Conservation (phyloP, 495 filamentous ascomycete genomes). For the Tuber calosporum region DNA sequence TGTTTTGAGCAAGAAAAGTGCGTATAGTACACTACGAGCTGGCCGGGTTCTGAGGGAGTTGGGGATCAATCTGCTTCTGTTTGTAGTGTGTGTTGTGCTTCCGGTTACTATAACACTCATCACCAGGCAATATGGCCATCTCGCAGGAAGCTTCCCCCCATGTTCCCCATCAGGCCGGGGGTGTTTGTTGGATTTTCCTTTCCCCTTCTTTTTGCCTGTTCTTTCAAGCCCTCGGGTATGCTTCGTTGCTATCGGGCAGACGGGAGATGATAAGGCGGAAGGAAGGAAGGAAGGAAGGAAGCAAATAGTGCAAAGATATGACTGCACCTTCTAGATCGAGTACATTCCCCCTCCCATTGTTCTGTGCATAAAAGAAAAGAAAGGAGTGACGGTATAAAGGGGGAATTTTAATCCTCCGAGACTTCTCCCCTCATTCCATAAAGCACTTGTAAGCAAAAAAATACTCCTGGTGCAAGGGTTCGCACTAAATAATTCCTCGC, state of each 20-base stretch:
- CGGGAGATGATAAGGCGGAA: background rate
- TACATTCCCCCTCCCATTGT: background rate
- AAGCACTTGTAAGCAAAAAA: background rate
- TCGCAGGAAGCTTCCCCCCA: too few species aligned
- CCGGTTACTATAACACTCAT: too few species aligned
- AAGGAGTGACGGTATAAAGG: background rate
- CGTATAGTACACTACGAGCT: too few species aligned
- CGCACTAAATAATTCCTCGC: background rate
- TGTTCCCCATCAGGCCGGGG: too few species aligned
- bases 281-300: background rate
- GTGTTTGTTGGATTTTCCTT: too few species aligned
- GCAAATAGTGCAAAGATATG: background rate
- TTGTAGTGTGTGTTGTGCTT: too few species aligned
- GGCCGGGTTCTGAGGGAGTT: too few species aligned
- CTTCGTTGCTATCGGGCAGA: background rate
- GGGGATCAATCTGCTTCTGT: too few species aligned
- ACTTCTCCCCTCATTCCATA: background rate
- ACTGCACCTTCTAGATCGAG: background rate
- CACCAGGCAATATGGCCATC: too few species aligned
- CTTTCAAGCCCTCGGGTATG: background rate
- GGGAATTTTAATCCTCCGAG: background rate
- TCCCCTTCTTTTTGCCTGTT: too few species aligned
- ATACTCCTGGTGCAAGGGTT: background rate
- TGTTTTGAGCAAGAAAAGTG: too few species aligned
- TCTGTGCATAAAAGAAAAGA: background rate